Base-by-base conservation (phyloP, 176 grass and related monocot genomes). In the Oryza australiensis region DNA sequence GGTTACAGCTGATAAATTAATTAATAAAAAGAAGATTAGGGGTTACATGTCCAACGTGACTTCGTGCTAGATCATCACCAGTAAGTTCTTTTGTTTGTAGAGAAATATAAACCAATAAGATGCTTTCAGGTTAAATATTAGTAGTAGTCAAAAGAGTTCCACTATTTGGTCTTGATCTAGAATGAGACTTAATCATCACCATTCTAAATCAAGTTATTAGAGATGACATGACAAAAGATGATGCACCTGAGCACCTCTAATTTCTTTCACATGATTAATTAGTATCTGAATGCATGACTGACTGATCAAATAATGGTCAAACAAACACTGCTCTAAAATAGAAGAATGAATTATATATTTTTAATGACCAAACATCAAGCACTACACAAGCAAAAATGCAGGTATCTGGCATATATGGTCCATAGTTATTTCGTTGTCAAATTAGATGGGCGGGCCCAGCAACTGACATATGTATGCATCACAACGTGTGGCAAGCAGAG, bases 291-390 rank as follows among this genome's bases (percentile, higher is more conserved):
- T 20, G 16, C 18, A 7, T 53, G 49, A 53, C 1, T 53, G 49
- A 53, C 35, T 37, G 35, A 37, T 37, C 35, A 37, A 37, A 3
- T 5, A 53, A 53, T 59, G 53, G 53, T 7, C 53, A 59, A 23
- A 59, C 49, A 23, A 57, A 57, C 51, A 57, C 51, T 57, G 51
- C 51, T 57, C 16, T n/a, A 9, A 57, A 55, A 15, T n/a, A 18
- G 0, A n/a, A 2, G n/a, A n/a, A 0, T 4, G 15, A 51, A 51
- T 20, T 18, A 51, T 37, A n/a, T n/a, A n/a, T 37, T 37, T 37
- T 51, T 51, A 62, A 22, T 69, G 64, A 20, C 73, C 64, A 77
- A 84, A 69, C 46, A 84, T 59, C 34, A 60, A 43, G 72, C 46
- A 68, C 11, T 68, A 72, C 14, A 6, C 28, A 26, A 49, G 14